Evolutionary conservation across 2,329 filamentous ascomycete species (phyloP), one percentile per base, ranked within the genome.

Genomic region (Metarhizium album): DNA sequence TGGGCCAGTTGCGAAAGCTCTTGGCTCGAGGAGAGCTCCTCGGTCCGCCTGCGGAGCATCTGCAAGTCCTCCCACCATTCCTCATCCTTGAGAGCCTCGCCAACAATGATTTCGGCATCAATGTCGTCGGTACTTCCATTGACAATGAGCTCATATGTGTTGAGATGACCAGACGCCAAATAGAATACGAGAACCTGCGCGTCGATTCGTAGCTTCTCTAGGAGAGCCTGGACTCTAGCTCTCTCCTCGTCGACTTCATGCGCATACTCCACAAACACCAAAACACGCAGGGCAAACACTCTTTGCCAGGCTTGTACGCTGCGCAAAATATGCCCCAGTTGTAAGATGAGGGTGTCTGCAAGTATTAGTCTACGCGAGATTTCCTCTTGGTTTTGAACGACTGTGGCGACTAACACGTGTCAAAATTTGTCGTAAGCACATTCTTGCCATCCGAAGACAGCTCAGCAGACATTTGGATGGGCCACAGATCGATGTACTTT

Each of bases 401-500:
- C 24, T 9, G 16, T 23, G 40, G 7, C 8, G 8, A 66, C 78
- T 67, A 80, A 76, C 90, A 94, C 0, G 89, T 95, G 64, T 95
- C 89, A 64, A 95, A 94, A 57, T 95, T 95, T 0, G 87, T 93
- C 0, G 89, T 94, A 50, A 91, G 66, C 5, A 93, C 74, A 55
- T 75, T 82, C 61, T 81, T 79, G 1, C 75, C 76, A 55, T 84
- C 82, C 1, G 84, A 74, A 1, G 81, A 79, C 33, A 93, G 79
- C 59, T 91, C 87, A 1, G 88, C 88, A 5, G 88, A 91, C 87
- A 95, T 95, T 57, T 95, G 90, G 49, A 95, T 93, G 0, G 89
- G 89, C 89, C 89, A 95, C 4, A 95, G 70, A 60, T 95, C 89
- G 54, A 95, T 87, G 60, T 84, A 91, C 60, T 82, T 87, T 62